Evolutionary conservation across 2,329 filamentous ascomycete genomes (phyloP).

Genomic region (Ophioceras dolichostomum): DNA sequence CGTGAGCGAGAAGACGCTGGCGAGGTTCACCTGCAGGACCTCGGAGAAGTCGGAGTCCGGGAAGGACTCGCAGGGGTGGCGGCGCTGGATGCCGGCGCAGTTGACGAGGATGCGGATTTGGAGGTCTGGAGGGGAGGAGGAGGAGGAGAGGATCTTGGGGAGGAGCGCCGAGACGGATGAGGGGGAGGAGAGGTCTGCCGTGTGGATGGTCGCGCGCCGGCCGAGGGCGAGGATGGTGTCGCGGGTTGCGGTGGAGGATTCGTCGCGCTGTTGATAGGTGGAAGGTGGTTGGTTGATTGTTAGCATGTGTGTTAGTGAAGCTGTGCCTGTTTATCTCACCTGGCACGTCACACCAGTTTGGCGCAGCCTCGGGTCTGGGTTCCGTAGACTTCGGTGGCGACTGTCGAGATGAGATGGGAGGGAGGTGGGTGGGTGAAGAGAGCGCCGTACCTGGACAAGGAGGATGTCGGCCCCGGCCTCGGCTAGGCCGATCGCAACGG

Average conservation of each 20-base stretch:
- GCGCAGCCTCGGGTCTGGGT: background rate
- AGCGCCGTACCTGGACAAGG: conserved; percentile 38
- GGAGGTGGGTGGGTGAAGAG: background rate
- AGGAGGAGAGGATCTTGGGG: conserved; percentile 47
- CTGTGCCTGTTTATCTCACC: background rate
- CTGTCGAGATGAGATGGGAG: background rate
- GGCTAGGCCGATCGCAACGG: conserved; percentile 43
- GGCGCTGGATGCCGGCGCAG: conserved; percentile 75
- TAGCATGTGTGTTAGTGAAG: background rate
- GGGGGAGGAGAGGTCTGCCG: conserved; percentile 53
- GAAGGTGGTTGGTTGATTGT: too few species aligned
- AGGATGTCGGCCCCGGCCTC: conserved; percentile 47
- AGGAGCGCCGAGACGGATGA: conserved; percentile 47
- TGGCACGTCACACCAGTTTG: background rate
- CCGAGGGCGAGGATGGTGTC: conserved; percentile 50
- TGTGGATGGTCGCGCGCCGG: conserved; percentile 55
- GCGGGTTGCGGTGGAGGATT: conserved; percentile 37
- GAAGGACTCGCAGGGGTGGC: conserved; percentile 65
- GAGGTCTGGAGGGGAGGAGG: too few species aligned
- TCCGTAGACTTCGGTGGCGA: too few species aligned
- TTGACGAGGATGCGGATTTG: conserved; percentile 69
- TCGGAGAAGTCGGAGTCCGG: conserved; percentile 67
- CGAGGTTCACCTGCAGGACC: conserved; percentile 78
- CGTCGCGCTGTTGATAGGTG: conserved; percentile 16
- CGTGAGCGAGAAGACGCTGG: conserved; percentile 65